Evolutionary conservation across 2,329 filamentous ascomycete species (phyloP).

Genomic region (Aspergillus sp.): DNA sequence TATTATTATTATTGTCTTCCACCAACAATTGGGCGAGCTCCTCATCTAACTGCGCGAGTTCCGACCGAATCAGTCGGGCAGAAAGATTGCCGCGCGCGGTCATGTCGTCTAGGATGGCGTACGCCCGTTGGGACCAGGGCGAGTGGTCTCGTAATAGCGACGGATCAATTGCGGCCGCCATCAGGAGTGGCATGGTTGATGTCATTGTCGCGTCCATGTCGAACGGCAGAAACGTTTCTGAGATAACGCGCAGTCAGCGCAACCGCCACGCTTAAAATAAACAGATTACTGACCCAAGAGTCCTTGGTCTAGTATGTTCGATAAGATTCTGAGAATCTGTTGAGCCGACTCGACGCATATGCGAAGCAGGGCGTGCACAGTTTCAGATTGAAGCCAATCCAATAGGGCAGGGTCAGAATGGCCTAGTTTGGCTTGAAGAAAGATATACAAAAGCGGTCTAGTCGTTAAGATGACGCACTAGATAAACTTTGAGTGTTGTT

Average conservation of each 20-base stretch:
- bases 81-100: constrained; percentile 33
- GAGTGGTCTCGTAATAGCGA: constrained; percentile 23
- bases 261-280: too few relatives aligned
- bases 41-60: constrained; percentile 5
- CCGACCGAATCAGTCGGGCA: constrained; percentile 23
- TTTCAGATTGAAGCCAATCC: too few relatives aligned
- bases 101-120: constrained; percentile 33
- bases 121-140: constrained; percentile 14
- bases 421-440: too few relatives aligned
- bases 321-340: too few relatives aligned
- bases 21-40: constrained; percentile 4
- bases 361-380: too few relatives aligned
- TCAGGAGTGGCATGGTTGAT: constrained; percentile 32
- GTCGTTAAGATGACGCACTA: too few relatives aligned
- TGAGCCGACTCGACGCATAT: too few relatives aligned
- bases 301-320: too few relatives aligned
- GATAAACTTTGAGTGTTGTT: too few relatives aligned
- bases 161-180: constrained; percentile 27
- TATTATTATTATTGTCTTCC: not conserved
- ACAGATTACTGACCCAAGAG: too few relatives aligned
- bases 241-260: not conserved
- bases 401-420: too few relatives aligned
- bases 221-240: constrained; percentile 38
- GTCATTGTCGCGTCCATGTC: constrained; percentile 37
- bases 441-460: too few relatives aligned